phyloP scores from a whole-genome alignment of 208 protist genomes.

The Phytomonas francai region DNA sequence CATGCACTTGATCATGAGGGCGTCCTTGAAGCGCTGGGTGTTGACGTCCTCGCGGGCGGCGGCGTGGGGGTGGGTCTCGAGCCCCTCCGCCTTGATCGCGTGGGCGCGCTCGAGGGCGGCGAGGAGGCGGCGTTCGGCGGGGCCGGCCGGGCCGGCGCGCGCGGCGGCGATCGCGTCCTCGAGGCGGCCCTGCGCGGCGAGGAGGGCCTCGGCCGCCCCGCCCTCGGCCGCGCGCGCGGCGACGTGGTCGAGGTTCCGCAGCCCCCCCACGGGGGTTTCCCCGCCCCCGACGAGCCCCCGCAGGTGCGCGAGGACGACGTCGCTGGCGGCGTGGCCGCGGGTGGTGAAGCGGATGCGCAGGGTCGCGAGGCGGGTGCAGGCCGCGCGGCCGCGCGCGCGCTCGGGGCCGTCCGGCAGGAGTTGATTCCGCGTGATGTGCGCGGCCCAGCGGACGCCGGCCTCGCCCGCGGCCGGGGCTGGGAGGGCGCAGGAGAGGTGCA shows the following conservation, averaged over 20 bases:
- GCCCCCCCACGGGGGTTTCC: constrained; percentile 27
- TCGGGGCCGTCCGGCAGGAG: constrained; percentile 13
- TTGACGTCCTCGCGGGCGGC: constrained; percentile 58
- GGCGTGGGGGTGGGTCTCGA: constrained; percentile 31
- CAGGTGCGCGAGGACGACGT: constrained; percentile 62
- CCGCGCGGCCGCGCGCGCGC: background rate
- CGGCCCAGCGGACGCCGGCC: constrained; percentile 29
- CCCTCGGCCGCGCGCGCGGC: constrained; percentile 28
- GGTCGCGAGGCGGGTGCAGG: background rate
- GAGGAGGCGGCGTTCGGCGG: constrained; percentile 16
- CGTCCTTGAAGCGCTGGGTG: constrained; percentile 71
- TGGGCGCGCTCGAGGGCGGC: constrained; percentile 21
- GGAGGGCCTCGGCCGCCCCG: constrained; percentile 22
- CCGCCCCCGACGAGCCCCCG: constrained; percentile 42
- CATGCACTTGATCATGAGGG: constrained; percentile 81
- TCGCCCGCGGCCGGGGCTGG: constrained; percentile 19
- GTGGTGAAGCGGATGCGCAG: constrained; percentile 21
- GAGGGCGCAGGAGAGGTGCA: constrained; percentile 50
- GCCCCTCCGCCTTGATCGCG: constrained; percentile 30
- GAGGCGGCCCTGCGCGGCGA: constrained; percentile 23
- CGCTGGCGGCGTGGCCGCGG: constrained; percentile 29
- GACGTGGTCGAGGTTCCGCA: constrained; percentile 69
- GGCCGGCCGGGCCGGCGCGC: constrained; percentile 17
- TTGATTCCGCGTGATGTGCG: constrained; percentile 21
- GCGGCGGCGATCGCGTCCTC: constrained; percentile 19